phyloP scores from a whole-genome alignment of 139 green algal genomes.

The Chlamydomonas incerta region DNA sequence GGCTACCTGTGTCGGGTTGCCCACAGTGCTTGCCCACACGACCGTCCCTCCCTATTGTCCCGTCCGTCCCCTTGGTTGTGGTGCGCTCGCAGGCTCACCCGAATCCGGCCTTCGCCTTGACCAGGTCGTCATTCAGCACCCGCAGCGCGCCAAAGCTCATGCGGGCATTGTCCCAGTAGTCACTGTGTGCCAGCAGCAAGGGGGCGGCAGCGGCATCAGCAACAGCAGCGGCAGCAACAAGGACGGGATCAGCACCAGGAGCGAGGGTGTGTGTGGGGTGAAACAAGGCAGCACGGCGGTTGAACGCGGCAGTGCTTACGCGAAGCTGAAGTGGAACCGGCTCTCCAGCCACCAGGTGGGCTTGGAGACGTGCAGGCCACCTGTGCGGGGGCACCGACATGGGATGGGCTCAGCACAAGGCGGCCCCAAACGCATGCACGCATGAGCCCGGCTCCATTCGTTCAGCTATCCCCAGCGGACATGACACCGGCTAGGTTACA shows the following conservation, averaged over 20 bases:
- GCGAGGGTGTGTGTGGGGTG: not conserved
- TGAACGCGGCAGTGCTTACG: not conserved
- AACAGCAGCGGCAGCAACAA: not conserved
- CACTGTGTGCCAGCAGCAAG: not conserved
- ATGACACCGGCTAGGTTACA: no score
- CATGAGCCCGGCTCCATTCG: no score
- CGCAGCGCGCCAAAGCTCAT: slow-evolving; percentile 76
- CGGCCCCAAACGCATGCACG: no score
- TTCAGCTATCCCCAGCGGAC: no score
- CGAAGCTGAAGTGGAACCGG: slow-evolving; percentile 81
- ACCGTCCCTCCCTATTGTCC: no score
- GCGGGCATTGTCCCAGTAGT: slow-evolving; percentile 51
- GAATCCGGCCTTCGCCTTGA: slow-evolving; percentile 75
- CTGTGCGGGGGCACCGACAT: not conserved
- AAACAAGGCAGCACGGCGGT: not conserved
- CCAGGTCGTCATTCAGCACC: slow-evolving; percentile 85
- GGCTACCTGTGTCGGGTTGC: no score
- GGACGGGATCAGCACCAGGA: not conserved
- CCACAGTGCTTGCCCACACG: no score
- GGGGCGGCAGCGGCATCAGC: no score
- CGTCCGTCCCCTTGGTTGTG: no score
- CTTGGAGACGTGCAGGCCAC: slow-evolving; percentile 71
- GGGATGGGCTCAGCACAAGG: no score
- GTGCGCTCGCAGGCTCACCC: no score
- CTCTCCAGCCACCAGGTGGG: slow-evolving; percentile 83